Evolutionary conservation across 352 stramenopile species (phyloP), one percentile per base, ranked within the genome.

Genomic region (Phytophthora tentaculata): DNA sequence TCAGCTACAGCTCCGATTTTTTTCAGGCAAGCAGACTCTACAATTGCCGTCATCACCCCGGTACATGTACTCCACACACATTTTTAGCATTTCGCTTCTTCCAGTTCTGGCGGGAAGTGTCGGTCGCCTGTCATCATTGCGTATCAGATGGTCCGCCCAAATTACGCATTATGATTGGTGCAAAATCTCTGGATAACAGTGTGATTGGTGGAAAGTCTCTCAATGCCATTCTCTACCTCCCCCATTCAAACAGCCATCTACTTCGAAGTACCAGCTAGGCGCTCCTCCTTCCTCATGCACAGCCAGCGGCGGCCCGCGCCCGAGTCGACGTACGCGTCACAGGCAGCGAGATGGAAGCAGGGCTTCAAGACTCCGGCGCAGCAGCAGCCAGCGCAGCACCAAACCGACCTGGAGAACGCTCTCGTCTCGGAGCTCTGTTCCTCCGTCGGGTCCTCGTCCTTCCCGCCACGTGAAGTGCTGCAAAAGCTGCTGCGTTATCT

Each of bases 391-490:
- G 35, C 58, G 6, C 45, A 68, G 28, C 75, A 80, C 5, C 69
- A 85, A 51, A 74, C 72, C 17, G 83, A 92, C 56, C 60, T 94
- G 23, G 86, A 94, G 57, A 87, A 80, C 48, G 80, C 77, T 63
- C 77, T 95, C 4, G 73, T 95, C 35, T 79, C 74, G 8, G 88
- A 95, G 61, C 77, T 95, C 17, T 95, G 88, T 71, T 91, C 88
- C 49, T 87, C 84, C 5, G 66, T 84, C 24, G 88, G 88, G n/a
- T 90, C 86, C 19, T 90, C 80, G 32, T 95, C 88, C 26, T 94
- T 94, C 66, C 88, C 88, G 20, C 83, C 88, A 32, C 78, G 84
- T 43, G 88, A 96, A 43, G 71, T 86, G 61, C 68, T 96, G 44
- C 86, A 94, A 45, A 96, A 91, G 56, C 64, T 96, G 37, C 53